Evolutionary conservation across 148 eudicot genomes (phyloP), one percentile per base, ranked within the genome.

Genomic region (Vaccinium macrocarpon): DNA sequence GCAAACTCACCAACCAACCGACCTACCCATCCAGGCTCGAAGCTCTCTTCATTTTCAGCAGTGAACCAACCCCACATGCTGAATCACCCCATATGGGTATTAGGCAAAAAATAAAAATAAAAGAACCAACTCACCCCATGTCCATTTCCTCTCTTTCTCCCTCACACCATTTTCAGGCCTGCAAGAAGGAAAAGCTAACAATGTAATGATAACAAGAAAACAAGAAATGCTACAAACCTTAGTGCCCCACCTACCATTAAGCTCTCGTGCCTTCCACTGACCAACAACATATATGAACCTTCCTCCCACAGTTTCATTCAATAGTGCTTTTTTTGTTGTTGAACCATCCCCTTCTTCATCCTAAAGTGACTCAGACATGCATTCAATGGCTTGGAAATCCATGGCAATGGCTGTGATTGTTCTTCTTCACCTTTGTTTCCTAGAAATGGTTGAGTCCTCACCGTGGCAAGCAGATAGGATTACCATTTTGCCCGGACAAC

Each of bases 401-500:
- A 83, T 73, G 84, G 79, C 83, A 29, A 56, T 87, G 86, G 48
- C 76, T 51, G 9, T 83, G 8, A 27, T 87, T 4, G 70, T 89
- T 70, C 68, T 81, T 73, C 82, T 81, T 73, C 82, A 59, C 10
- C 80, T 88, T 35, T 78, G 83, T 53, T 52, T 64, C 84, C 71
- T 71, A 5, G 72, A 85, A 82, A 50, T 61, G 81, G 83, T 53
- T 75, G 82, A 80, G 74, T 57, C 86, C n/a, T 78, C 86, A 48
- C 56, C 73, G 11, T 82, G 76, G 62, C 82, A 76, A 27, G 59
- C 81, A 71, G 98, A 94, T 76, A 90, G 85, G 86, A 92, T 96
- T 64, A 74, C 70, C 14, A 81, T 81, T 76, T 85, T 96, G 27
- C 98, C 98, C 21, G 98, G 98, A 4, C 98, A 96, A 84, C 98